Conservation (phyloP, 495 filamentous ascomycete species). For the Cryomyces minteri region DNA sequence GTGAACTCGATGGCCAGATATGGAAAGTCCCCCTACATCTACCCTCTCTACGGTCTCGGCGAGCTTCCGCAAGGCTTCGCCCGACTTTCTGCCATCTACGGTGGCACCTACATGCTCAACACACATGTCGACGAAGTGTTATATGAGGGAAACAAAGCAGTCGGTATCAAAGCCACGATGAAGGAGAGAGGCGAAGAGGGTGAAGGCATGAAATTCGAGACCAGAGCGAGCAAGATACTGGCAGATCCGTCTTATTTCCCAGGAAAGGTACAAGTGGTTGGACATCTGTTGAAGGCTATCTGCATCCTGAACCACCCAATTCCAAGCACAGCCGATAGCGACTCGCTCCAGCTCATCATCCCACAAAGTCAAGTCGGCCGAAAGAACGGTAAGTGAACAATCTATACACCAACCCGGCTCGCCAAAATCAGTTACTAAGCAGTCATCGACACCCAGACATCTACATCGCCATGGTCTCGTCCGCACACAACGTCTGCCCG, state of each 20-base stretch:
- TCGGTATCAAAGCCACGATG: slow-evolving; percentile 95
- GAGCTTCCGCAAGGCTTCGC: slow-evolving; percentile 98
- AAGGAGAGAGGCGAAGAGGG: slow-evolving; percentile 56
- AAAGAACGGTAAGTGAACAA: slow-evolving; percentile 53
- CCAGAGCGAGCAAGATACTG: slow-evolving; percentile 88
- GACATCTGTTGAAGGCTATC: slow-evolving; percentile 86
- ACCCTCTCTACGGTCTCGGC: slow-evolving; percentile 91
- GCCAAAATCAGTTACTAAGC: not conserved
- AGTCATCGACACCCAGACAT: slow-evolving; percentile 42
- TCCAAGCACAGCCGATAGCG: slow-evolving; percentile 63
- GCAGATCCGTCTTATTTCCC: slow-evolving; percentile 96
- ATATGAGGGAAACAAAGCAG: slow-evolving; percentile 66
- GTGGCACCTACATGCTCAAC: slow-evolving; percentile 98
- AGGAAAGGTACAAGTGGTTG: slow-evolving; percentile 66
- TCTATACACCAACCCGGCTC: not conserved
- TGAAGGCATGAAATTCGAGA: slow-evolving; percentile 80
- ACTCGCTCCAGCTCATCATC: slow-evolving; percentile 92
- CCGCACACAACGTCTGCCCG: slow-evolving; percentile 94
- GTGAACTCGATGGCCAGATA: slow-evolving; percentile 96
- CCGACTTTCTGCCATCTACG: slow-evolving; percentile 91
- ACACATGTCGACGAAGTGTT: slow-evolving; percentile 77
- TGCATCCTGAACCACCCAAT: slow-evolving; percentile 97
- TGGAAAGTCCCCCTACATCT: slow-evolving; percentile 98
- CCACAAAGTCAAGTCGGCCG: slow-evolving; percentile 91
- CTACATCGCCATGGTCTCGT: slow-evolving; percentile 92